phyloP scores from a whole-genome alignment of 2,329 filamentous ascomycete genomes.

The Aspergillus tamarii region DNA sequence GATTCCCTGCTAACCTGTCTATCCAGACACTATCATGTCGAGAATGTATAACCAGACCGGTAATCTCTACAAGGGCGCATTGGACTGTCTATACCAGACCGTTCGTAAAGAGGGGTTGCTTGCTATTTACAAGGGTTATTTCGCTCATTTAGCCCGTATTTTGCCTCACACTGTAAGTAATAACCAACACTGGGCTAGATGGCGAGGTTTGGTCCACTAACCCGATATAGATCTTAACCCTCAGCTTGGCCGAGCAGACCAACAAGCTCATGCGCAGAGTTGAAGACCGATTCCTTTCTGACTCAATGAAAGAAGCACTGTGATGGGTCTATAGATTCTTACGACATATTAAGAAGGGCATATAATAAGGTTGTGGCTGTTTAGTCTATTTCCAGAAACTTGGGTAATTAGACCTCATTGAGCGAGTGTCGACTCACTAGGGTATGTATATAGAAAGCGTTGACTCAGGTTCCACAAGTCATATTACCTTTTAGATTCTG shows the following conservation, averaged over 20 bases:
- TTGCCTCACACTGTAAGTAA: conserved; percentile 78
- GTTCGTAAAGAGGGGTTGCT: conserved; percentile 87
- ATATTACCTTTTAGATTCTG: conserved; percentile 15
- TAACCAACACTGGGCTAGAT: neutral
- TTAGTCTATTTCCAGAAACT: neutral
- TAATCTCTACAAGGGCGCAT: conserved; percentile 90
- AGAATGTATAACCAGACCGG: conserved; percentile 98
- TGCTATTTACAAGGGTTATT: conserved; percentile 96
- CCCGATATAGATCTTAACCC: conserved; percentile 70
- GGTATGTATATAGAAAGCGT: conserved; percentile 26
- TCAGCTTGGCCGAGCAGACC: conserved; percentile 93
- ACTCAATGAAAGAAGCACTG: conserved; percentile 51
- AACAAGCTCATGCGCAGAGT: conserved; percentile 86
- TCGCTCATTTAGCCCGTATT: conserved; percentile 91
- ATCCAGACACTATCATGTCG: conserved; percentile 90
- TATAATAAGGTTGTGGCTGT: neutral
- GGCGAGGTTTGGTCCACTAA: conserved; percentile 23
- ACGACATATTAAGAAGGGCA: neutral
- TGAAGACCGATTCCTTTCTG: conserved; percentile 63
- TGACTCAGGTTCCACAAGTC: conserved; percentile 14
- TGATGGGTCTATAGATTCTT: conserved; percentile 30
- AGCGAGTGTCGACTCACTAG: neutral
- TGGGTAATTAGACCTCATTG: neutral
- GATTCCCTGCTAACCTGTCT: conserved; percentile 12
- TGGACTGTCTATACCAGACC: conserved; percentile 90